phyloP scores from a whole-genome alignment of 2,329 filamentous ascomycete genomes.

The Epichloe glyceriae region DNA sequence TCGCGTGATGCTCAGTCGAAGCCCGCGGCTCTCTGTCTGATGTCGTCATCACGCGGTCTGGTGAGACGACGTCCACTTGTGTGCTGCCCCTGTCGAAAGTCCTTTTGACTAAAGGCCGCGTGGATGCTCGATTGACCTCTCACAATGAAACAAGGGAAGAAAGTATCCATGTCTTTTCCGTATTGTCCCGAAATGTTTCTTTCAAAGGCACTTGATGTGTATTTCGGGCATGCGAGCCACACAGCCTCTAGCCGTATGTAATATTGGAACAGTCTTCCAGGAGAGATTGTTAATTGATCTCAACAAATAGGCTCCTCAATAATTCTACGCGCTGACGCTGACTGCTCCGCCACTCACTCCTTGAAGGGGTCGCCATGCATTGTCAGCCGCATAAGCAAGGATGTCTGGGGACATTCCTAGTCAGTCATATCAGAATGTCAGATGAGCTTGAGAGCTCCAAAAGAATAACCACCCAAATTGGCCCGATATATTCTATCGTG shows the following conservation, averaged over 20 bases:
- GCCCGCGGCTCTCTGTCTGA: background rate
- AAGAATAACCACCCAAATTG: too few species aligned
- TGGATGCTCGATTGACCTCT: too few species aligned
- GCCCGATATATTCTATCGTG: too few species aligned
- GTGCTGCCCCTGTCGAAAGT: background rate
- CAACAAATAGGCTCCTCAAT: background rate
- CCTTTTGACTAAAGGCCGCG: too few species aligned
- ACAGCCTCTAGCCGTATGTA: background rate
- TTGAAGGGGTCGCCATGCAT: background rate
- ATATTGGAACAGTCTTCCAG: background rate
- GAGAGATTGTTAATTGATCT: too few species aligned
- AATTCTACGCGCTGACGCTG: background rate
- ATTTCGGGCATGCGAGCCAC: background rate
- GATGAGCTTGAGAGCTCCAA: too few species aligned
- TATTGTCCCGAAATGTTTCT: too few species aligned
- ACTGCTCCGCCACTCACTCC: background rate
- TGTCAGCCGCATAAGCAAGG: background rate
- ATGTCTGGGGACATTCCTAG: too few species aligned
- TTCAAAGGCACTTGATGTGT: too few species aligned
- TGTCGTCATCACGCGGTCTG: background rate
- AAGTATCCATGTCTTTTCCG: too few species aligned
- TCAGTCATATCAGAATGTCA: too few species aligned
- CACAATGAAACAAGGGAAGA: too few species aligned
- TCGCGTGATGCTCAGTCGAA: slow-evolving; percentile 7
- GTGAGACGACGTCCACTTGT: background rate